Conservation (phyloP, 2,329 filamentous ascomycete species). For the Mycocentrospora acerina region DNA sequence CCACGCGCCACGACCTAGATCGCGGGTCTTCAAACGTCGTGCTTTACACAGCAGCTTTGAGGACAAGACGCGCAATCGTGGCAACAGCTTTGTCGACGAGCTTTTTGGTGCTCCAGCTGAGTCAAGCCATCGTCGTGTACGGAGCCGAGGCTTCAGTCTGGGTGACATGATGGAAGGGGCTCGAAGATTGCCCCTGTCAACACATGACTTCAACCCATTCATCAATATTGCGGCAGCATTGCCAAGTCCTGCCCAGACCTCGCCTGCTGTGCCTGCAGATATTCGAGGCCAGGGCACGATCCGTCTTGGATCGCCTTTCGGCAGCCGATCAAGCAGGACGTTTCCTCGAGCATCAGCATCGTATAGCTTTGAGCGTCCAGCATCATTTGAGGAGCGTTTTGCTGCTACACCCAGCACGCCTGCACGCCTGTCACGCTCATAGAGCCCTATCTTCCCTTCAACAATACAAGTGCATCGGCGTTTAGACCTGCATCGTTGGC, state of each 20-base stretch:
- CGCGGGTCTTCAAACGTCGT: constrained; percentile 59
- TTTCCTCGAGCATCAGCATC: constrained; percentile 48
- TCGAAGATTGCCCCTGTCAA: constrained; percentile 55
- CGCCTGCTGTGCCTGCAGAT: constrained; percentile 17
- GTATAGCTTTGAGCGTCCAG: constrained; percentile 39
- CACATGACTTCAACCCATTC: constrained; percentile 47
- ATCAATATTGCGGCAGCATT: constrained; percentile 20
- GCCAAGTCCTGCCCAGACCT: constrained; percentile 27
- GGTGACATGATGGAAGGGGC: constrained; percentile 56
- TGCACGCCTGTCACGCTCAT: constrained; percentile 23
- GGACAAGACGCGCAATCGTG: constrained; percentile 42
- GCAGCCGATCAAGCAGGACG: constrained; percentile 46
- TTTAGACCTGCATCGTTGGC: constrained; percentile 34
- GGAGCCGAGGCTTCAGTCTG: constrained; percentile 63
- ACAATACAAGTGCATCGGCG: constrained; percentile 24
- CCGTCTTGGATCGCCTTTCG: constrained; percentile 52
- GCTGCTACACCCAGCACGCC: constrained; percentile 31
- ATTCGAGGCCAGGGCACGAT: constrained; percentile 42
- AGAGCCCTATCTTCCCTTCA: constrained; percentile 20
- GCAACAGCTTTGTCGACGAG: constrained; percentile 46
- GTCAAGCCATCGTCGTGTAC: constrained; percentile 57
- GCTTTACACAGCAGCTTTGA: constrained; percentile 58
- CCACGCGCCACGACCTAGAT: constrained; percentile 53
- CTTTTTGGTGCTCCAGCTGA: constrained; percentile 52
- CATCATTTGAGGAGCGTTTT: constrained; percentile 44